Percentiles rank a stretch among this genome's conserved stretches.
Conservation (phyloP, 495 filamentous ascomycete genomes). For the Neurospora sp. region DNA sequence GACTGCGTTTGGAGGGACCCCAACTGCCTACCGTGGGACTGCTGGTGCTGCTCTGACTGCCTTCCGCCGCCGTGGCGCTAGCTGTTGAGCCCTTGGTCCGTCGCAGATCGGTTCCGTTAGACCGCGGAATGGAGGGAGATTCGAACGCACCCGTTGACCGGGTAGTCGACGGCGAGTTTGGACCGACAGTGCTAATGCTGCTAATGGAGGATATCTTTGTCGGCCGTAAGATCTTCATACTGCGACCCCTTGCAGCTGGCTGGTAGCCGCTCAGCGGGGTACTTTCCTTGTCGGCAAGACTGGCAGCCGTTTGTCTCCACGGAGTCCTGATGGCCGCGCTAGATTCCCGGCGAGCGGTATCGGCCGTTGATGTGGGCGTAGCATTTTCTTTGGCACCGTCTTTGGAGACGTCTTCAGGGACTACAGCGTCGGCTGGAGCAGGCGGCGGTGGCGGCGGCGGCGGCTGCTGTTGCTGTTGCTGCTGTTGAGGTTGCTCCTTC, state of each 20-base stretch:
- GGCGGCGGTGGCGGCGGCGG: background rate
- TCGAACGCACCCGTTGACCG: slow-evolving; percentile 39
- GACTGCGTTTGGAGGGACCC: slow-evolving; percentile 27
- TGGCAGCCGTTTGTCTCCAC: slow-evolving; percentile 53
- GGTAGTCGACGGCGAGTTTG: slow-evolving; percentile 30
- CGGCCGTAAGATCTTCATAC: slow-evolving; percentile 73
- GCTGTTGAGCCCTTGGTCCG: slow-evolving; percentile 32
- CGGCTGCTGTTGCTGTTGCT: slow-evolving; percentile 9
- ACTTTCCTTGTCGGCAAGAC: slow-evolving; percentile 39
- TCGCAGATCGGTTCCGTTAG: slow-evolving; percentile 21
- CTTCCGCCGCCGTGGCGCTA: slow-evolving; percentile 17
- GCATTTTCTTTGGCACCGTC: slow-evolving; percentile 18
- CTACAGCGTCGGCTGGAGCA: background rate
- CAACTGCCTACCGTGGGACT: slow-evolving; percentile 27
- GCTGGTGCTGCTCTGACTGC: slow-evolving; percentile 14
- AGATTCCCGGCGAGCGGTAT: slow-evolving; percentile 31
- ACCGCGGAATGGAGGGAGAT: slow-evolving; percentile 23
- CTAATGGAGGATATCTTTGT: slow-evolving; percentile 29
- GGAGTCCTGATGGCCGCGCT: slow-evolving; percentile 52
- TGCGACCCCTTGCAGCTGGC: slow-evolving; percentile 43
- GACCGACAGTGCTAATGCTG: slow-evolving; percentile 8
- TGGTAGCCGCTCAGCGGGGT: slow-evolving; percentile 46
- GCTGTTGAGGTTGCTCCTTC: slow-evolving; percentile 17
- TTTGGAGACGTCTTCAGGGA: background rate
- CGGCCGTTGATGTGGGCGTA: slow-evolving; percentile 12